Evolutionary conservation across 31 red algal species (phyloP).

Genomic region (Asparagopsis taxiformis): DNA sequence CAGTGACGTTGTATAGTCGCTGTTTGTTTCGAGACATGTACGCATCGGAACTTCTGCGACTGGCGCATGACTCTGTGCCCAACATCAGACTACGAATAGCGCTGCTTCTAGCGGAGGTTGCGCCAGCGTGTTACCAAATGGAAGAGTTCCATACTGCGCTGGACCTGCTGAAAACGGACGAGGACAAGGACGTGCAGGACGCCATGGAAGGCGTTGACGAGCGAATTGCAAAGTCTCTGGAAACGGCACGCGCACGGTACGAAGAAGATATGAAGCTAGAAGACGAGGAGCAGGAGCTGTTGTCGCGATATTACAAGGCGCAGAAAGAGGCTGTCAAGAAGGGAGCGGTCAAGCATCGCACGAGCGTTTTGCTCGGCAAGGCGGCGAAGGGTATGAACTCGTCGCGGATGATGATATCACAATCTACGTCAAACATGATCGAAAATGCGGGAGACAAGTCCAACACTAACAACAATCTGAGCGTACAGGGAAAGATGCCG

Average conservation of each 20-base stretch:
- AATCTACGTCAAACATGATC: not conserved
- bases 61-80: slow-evolving; percentile 58
- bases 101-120: slow-evolving; percentile 28
- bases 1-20: slow-evolving; percentile 34
- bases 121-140: slow-evolving; percentile 57
- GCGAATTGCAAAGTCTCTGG: slow-evolving; percentile 3
- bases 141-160: slow-evolving; percentile 55
- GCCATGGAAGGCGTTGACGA: slow-evolving; percentile 26
- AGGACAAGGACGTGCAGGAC: slow-evolving; percentile 48
- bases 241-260: slow-evolving; percentile 3
- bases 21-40: slow-evolving; percentile 67
- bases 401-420: slow-evolving; percentile 6
- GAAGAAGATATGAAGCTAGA: slow-evolving; percentile 57
- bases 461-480: too few relatives aligned
- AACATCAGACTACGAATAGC: slow-evolving; percentile 72
- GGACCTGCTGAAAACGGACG: slow-evolving; percentile 29
- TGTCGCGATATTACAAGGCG: slow-evolving; percentile 20
- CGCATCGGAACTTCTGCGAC: slow-evolving; percentile 39
- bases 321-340: slow-evolving; percentile 32
- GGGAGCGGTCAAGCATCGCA: slow-evolving; percentile 20
- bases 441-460: not conserved
- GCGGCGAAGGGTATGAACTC: too few relatives aligned
- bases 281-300: slow-evolving; percentile 49
- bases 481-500: too few relatives aligned
- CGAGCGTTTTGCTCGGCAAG: slow-evolving; percentile 32